Conservation (phyloP, 2,329 filamentous ascomycete species). For the Hypoxylon sp. region DNA sequence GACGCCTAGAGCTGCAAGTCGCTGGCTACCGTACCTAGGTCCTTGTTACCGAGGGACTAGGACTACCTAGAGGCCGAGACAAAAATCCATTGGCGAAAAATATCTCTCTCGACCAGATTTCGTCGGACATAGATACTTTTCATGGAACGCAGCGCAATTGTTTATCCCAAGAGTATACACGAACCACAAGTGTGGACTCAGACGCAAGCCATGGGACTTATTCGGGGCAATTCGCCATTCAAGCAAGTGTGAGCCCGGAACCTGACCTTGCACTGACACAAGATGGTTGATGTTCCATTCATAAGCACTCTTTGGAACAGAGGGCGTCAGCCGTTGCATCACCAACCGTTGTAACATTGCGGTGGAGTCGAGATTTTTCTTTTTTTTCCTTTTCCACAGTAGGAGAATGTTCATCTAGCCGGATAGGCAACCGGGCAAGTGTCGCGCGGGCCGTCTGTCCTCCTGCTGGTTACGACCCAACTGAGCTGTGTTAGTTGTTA, state of each 20-base stretch:
- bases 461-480: slow-evolving; percentile 32
- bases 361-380: slow-evolving; percentile 38
- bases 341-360: slow-evolving; percentile 48
- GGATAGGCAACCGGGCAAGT: slow-evolving; percentile 30
- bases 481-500: slow-evolving; percentile 37
- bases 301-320: slow-evolving; percentile 44
- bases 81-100: slow-evolving; percentile 16
- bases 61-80: slow-evolving; percentile 30
- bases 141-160: slow-evolving; percentile 38
- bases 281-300: slow-evolving; percentile 43
- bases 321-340: slow-evolving; percentile 46
- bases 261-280: slow-evolving; percentile 39
- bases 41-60: slow-evolving; percentile 31
- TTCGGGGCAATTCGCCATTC: slow-evolving; percentile 42
- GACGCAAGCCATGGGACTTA: slow-evolving; percentile 37
- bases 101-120: slow-evolving; percentile 23
- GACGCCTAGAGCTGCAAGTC: slow-evolving; percentile 25
- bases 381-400: slow-evolving; percentile 13
- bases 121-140: slow-evolving; percentile 31
- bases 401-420: slow-evolving; percentile 30
- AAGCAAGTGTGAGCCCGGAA: slow-evolving; percentile 42
- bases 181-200: slow-evolving; percentile 40
- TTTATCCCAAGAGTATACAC: slow-evolving; percentile 38
- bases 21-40: slow-evolving; percentile 23
- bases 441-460: slow-evolving; percentile 32